These are phyloP conservation scores for Metschnikowia rubicola DNA, from an alignment of 805 yeast genomes.

Conservation along the genomic window DNA sequence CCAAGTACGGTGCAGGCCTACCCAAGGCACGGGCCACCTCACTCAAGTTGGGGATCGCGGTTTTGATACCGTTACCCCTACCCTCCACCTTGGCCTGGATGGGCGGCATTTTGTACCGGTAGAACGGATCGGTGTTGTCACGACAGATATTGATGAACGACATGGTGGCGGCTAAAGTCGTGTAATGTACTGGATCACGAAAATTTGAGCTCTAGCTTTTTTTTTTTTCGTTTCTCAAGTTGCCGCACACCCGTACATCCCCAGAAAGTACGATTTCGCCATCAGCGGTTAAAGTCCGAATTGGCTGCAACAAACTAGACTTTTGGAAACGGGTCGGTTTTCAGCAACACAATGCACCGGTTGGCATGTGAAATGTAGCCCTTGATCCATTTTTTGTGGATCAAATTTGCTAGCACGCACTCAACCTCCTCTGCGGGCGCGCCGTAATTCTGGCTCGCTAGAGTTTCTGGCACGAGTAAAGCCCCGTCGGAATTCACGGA, in stretches of 20 bases:
- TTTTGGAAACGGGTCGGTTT: constrained; percentile 66
- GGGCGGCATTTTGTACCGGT: constrained; percentile 99
- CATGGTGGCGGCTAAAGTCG: constrained; percentile 43
- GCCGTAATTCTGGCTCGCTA: constrained; percentile 2
- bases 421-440: constrained; percentile 55
- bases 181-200: too few species aligned
- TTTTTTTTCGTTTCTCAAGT: constrained; percentile 1
- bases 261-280: background rate
- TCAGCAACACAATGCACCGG: constrained; percentile 70
- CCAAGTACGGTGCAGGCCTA: constrained; percentile 87
- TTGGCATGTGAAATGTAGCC: constrained; percentile 82
- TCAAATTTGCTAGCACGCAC: constrained; percentile 64
- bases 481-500: background rate
- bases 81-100: constrained; percentile 97
- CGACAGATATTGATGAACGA: constrained; percentile 91
- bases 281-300: background rate
- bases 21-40: constrained; percentile 94
- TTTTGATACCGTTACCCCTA: constrained; percentile 98
- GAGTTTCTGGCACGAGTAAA: background rate
- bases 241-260: constrained; percentile 15
- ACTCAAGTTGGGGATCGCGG: constrained; percentile 82
- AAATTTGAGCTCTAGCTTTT: background rate
- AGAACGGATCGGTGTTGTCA: constrained; percentile 96
- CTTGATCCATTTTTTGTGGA: constrained; percentile 57
- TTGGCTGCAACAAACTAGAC: background rate